Percentiles rank a stretch among this genome's conserved stretches.
Conservation (phyloP, 208 protist genomes). For the Trypanosoma platydactyli region DNA sequence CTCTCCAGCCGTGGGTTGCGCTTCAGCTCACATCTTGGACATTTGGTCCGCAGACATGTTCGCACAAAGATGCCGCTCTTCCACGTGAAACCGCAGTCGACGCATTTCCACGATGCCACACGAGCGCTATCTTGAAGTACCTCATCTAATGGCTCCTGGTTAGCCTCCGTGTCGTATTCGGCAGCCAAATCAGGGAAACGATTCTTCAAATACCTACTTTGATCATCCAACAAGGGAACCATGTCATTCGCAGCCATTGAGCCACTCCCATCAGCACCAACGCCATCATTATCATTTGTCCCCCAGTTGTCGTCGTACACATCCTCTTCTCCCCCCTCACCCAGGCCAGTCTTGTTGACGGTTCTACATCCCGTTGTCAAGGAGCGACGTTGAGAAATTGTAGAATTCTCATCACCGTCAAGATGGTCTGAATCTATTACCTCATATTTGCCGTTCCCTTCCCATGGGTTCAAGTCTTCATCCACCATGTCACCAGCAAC, state of each 20-base stretch:
- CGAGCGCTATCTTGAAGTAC: constrained; percentile 46
- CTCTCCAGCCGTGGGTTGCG: constrained; percentile 34
- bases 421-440: not conserved
- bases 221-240: constrained; percentile 13
- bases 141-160: constrained; percentile 36
- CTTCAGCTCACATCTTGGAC: constrained; percentile 49
- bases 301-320: constrained; percentile 1
- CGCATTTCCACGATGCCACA: constrained; percentile 63
- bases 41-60: constrained; percentile 60
- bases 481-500: not conserved
- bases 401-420: not conserved
- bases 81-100: constrained; percentile 53
- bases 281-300: constrained; percentile 7
- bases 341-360: not conserved
- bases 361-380: not conserved
- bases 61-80: constrained; percentile 72
- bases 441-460: not conserved
- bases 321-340: constrained; percentile 17
- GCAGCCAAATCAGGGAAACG: constrained; percentile 57
- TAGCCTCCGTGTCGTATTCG: constrained; percentile 61
- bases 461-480: not conserved
- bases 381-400: not conserved
- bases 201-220: constrained; percentile 50
- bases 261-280: constrained; percentile 1
- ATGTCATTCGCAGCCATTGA: not conserved